These are phyloP conservation scores for Xylaria digitata DNA, from an alignment of 2,329 filamentous ascomycete species.

Conservation along the genomic window DNA sequence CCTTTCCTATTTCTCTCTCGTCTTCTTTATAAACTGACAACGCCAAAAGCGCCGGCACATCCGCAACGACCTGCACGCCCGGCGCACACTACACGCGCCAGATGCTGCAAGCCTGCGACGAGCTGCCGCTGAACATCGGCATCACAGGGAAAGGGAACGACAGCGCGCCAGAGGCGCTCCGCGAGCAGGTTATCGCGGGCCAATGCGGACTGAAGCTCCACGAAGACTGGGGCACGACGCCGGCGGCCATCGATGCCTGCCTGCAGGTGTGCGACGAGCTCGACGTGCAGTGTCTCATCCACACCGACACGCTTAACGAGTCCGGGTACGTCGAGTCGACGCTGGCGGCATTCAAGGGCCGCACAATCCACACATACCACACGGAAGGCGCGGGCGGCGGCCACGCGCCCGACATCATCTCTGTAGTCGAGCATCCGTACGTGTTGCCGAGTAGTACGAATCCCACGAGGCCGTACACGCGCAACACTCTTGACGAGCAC, in stretches of 20 bases:
- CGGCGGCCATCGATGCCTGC: slow-evolving; percentile 90
- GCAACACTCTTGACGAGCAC: slow-evolving; percentile 94
- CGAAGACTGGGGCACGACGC: slow-evolving; percentile 95
- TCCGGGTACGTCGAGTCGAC: slow-evolving; percentile 97
- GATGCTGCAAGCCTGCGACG: slow-evolving; percentile 90
- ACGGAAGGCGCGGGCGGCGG: slow-evolving; percentile 95
- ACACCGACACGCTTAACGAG: slow-evolving; percentile 96
- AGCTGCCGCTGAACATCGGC: slow-evolving; percentile 85
- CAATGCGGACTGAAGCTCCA: slow-evolving; percentile 93
- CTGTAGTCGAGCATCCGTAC: slow-evolving; percentile 87
- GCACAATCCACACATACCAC: slow-evolving; percentile 96
- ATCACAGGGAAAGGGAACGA: slow-evolving; percentile 97
- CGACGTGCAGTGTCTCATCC: slow-evolving; percentile 93
- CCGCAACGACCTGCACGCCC: slow-evolving; percentile 93
- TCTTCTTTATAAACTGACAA: slow-evolving; percentile 31
- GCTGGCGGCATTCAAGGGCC: slow-evolving; percentile 82
- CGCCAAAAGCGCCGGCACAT: slow-evolving; percentile 77
- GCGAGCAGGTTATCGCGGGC: slow-evolving; percentile 84
- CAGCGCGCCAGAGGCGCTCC: slow-evolving; percentile 73
- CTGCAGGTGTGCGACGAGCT: slow-evolving; percentile 87
- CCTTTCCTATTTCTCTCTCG: neutral
- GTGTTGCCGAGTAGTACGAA: slow-evolving; percentile 93
- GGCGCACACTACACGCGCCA: slow-evolving; percentile 83
- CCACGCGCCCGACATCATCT: slow-evolving; percentile 96
- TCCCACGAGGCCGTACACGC: slow-evolving; percentile 88